Conservation (phyloP, 352 stramenopile genomes). For the Phytophthora chlamydospora region DNA sequence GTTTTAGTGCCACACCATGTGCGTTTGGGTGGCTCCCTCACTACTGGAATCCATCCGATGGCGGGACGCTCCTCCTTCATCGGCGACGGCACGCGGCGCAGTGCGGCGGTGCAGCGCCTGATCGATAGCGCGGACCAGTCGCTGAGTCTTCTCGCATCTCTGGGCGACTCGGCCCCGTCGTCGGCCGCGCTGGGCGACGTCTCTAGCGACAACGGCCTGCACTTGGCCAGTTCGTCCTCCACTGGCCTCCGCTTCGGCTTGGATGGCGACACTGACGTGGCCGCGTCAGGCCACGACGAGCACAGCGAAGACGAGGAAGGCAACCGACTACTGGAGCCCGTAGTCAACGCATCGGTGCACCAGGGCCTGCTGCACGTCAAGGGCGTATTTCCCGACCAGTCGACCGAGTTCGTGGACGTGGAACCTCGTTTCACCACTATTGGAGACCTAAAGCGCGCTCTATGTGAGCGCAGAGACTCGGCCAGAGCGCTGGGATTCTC, state of each 20-base stretch:
- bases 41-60: conserved; percentile 23
- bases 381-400: conserved; percentile 83
- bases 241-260: conserved; percentile 5
- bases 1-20: too few relatives aligned
- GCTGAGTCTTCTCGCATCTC: conserved; percentile 66
- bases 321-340: conserved; percentile 31
- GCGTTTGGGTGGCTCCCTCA: conserved; percentile 24
- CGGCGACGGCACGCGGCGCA: conserved; percentile 34
- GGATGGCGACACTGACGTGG: conserved; percentile 20
- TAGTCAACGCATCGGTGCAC: conserved; percentile 61
- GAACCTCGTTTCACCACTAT: conserved; percentile 75
- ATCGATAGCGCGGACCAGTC: conserved; percentile 80
- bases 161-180: conserved; percentile 41
- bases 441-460: conserved; percentile 64
- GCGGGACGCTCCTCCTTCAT: conserved; percentile 27
- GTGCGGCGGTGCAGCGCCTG: conserved; percentile 69
- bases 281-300: neutral
- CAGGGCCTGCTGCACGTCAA: conserved; percentile 77
- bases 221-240: conserved; percentile 25
- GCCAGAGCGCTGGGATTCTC: conserved; percentile 51
- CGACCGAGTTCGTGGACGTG: conserved; percentile 82
- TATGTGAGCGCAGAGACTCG: conserved; percentile 64
- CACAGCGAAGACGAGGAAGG: conserved; percentile 15
- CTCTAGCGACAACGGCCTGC: too few relatives aligned
- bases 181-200: conserved; percentile 4